These are phyloP conservation scores for Rhododendron henanense DNA, from an alignment of 148 eudicot genomes.

Conservation along the genomic window DNA sequence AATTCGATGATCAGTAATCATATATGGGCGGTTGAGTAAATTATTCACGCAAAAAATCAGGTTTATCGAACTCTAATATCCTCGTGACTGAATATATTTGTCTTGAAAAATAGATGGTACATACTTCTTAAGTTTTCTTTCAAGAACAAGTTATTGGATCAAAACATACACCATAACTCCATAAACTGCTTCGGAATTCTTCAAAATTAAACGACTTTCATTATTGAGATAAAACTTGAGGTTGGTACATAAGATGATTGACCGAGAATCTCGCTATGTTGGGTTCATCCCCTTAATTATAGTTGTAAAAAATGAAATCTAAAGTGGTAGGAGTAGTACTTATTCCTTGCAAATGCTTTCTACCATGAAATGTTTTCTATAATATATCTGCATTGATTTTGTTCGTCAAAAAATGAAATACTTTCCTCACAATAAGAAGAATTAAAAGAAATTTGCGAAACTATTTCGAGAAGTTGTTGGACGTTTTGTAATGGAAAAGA, in stretches of 20 bases:
- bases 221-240: not conserved
- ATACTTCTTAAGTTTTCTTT: too few species aligned
- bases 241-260: not conserved
- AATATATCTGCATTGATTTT: too few species aligned
- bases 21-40: not conserved
- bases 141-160: not conserved
- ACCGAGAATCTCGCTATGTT: not conserved
- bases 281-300: not conserved
- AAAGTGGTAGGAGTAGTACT: not conserved
- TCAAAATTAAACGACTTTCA: not conserved
- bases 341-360: not conserved
- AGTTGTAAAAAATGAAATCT: not conserved
- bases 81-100: not conserved
- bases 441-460: not conserved
- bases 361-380: too few species aligned
- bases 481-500: slow-evolving; percentile 10
- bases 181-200: not conserved
- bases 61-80: not conserved
- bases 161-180: not conserved
- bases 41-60: not conserved
- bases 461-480: not conserved
- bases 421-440: not conserved
- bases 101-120: not conserved
- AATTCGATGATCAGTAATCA: not conserved
- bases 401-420: too few species aligned